phyloP scores from a whole-genome alignment of 345 rosid species.

The Bruguiera gymnorhiza region DNA sequence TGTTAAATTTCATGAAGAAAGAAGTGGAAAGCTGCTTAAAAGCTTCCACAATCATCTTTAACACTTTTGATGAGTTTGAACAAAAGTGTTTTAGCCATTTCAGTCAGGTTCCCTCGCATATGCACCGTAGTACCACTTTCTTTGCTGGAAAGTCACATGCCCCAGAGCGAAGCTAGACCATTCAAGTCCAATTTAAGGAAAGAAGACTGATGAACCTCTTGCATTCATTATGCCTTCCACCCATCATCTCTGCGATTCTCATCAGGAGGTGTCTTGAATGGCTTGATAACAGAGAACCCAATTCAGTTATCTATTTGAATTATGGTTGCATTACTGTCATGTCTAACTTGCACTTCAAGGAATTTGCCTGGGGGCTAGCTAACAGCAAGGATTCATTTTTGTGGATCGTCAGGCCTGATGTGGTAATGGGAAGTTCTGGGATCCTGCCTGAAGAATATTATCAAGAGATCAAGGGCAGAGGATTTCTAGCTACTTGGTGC shows the following conservation, averaged over 20 bases:
- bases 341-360: conserved; percentile 23
- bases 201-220: no score
- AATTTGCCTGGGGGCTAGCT: conserved; percentile 43
- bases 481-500: conserved; percentile 34
- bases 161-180: conserved; percentile 7
- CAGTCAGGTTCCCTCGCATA: conserved; percentile 19
- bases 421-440: conserved; percentile 26
- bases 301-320: conserved; percentile 31
- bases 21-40: conserved; percentile 5
- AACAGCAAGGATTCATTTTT: conserved; percentile 28
- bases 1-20: neutral
- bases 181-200: conserved; percentile 29
- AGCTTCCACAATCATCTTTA: conserved; percentile 7
- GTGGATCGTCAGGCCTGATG: conserved; percentile 36
- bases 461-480: conserved; percentile 25
- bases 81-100: neutral
- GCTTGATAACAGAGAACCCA: conserved; percentile 20
- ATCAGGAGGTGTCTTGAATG: conserved; percentile 23
- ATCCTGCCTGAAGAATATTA: conserved; percentile 21
- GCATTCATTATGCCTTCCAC: no score
- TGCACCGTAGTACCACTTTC: conserved; percentile 36
- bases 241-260: no score
- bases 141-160: conserved; percentile 27
- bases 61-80: conserved; percentile 8
- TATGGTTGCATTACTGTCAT: conserved; percentile 33